Conservation (phyloP, 495 filamentous ascomycete species). For the Trichoderma gamsii region DNA sequence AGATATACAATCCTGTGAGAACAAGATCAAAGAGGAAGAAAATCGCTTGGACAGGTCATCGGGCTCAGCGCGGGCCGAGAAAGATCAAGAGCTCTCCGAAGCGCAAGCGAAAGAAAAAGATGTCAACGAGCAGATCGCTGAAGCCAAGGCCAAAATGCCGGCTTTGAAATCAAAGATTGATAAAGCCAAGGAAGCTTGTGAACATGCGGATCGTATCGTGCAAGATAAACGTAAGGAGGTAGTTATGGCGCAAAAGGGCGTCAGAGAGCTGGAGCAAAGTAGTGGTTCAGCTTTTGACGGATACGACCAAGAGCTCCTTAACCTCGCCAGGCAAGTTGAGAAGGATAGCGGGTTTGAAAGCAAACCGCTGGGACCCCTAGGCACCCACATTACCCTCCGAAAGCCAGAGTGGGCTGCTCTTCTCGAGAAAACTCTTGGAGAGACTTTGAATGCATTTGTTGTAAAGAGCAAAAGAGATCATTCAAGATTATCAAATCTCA, state of each 20-base stretch:
- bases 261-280: constrained; percentile 28
- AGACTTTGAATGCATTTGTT: constrained; percentile 63
- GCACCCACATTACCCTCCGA: constrained; percentile 62
- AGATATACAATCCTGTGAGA: constrained; percentile 32
- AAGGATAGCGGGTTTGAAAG: constrained; percentile 58
- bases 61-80: constrained; percentile 40
- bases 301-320: constrained; percentile 56
- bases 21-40: constrained; percentile 38
- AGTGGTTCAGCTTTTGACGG: constrained; percentile 34
- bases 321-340: constrained; percentile 60
- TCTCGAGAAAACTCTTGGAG: constrained; percentile 67
- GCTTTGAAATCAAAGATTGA: constrained; percentile 30
- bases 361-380: constrained; percentile 80
- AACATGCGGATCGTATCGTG: constrained; percentile 30
- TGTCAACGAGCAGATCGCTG: constrained; percentile 32
- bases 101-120: constrained; percentile 45
- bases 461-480: constrained; percentile 70
- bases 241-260: constrained; percentile 39
- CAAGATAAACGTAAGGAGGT: constrained; percentile 42
- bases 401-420: constrained; percentile 81
- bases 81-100: constrained; percentile 37
- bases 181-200: constrained; percentile 38
- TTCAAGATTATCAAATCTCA: constrained; percentile 52
- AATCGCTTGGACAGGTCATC: constrained; percentile 47
- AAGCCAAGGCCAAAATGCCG: constrained; percentile 29